Evolutionary conservation across 306 rosid species (phyloP).

Genomic region (Macrotyloma uniflorum): DNA sequence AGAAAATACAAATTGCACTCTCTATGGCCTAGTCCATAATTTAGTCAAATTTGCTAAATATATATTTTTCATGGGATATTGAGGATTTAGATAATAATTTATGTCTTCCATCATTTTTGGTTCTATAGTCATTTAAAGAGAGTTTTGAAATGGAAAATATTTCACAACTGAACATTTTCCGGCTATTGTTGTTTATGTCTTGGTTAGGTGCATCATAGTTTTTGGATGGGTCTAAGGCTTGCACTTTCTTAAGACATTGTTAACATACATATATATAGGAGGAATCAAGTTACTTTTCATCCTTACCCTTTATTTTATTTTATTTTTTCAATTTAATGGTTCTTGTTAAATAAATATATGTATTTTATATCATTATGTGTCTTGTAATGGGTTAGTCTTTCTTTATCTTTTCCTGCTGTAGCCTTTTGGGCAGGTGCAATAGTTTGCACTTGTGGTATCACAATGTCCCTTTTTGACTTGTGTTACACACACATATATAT

Average conservation of each 20-base stretch:
- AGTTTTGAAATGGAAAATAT: neutral
- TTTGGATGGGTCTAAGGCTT: conserved; percentile 25
- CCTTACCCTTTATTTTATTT: too few species aligned
- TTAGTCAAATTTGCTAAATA: conserved; percentile 8
- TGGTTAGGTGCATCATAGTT: conserved; percentile 20
- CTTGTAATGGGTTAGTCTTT: too few species aligned
- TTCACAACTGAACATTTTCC: conserved; percentile 4
- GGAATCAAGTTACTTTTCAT: too few species aligned
- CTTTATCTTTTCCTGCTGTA: too few species aligned
- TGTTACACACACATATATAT: too few species aligned
- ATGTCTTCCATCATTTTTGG: conserved; percentile 23
- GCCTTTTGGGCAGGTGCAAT: too few species aligned
- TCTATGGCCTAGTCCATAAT: neutral
- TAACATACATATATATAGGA: neutral
- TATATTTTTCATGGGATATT: conserved; percentile 23
- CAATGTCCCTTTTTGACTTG: too few species aligned
- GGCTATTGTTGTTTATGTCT: neutral
- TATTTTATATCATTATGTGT: too few species aligned
- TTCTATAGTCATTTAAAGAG: conserved; percentile 9
- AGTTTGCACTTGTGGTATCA: too few species aligned
- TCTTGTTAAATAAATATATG: neutral
- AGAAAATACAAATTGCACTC: too few species aligned
- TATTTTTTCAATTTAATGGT: too few species aligned
- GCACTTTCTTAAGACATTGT: conserved; percentile 19
- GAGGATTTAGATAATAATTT: conserved; percentile 1